A percentile compares a stretch with the other conserved stretches of the same genome.
phyloP scores from a whole-genome alignment of 768 basidiomycete species.

The Phylloporus sp. region DNA sequence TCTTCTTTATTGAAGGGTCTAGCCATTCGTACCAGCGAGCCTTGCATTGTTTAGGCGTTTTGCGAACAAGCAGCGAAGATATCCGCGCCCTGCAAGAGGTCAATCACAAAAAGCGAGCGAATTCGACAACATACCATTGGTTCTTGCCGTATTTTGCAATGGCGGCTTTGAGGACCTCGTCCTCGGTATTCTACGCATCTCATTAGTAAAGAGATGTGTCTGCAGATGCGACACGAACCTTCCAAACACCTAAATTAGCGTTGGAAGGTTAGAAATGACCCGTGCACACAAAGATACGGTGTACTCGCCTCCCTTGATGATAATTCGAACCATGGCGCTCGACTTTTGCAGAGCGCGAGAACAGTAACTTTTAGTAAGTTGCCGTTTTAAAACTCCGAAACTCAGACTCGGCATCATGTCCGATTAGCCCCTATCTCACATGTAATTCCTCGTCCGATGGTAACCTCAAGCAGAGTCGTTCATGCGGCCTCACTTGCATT shows the following conservation, averaged over 20 bases:
- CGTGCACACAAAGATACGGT: neutral
- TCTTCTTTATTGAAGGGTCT: slow-evolving; percentile 99
- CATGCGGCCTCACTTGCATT: neutral
- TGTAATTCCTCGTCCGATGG: neutral
- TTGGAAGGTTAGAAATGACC: neutral
- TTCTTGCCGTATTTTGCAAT: slow-evolving; percentile 98
- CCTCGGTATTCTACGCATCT: slow-evolving; percentile 76
- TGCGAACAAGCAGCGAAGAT: slow-evolving; percentile 93
- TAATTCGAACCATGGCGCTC: slow-evolving; percentile 72
- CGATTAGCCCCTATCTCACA: neutral
- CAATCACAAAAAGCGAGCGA: neutral
- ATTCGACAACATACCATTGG: slow-evolving; percentile 59
- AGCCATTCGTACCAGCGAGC: slow-evolving; percentile 99
- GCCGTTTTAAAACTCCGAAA: slow-evolving; percentile 24
- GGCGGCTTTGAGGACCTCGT: slow-evolving; percentile 98
- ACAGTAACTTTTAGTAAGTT: neutral
- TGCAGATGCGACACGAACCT: slow-evolving; percentile 43
- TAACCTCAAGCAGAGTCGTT: neutral
- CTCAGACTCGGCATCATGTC: neutral
- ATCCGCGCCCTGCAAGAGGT: slow-evolving; percentile 78
- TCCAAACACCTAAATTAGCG: slow-evolving; percentile 65
- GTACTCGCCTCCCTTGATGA: slow-evolving; percentile 80
- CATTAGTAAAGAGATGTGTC: neutral
- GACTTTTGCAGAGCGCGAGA: neutral
- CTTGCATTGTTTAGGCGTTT: slow-evolving; percentile 99